phyloP scores from a whole-genome alignment of 768 basidiomycete species.

The Collybia sordida region DNA sequence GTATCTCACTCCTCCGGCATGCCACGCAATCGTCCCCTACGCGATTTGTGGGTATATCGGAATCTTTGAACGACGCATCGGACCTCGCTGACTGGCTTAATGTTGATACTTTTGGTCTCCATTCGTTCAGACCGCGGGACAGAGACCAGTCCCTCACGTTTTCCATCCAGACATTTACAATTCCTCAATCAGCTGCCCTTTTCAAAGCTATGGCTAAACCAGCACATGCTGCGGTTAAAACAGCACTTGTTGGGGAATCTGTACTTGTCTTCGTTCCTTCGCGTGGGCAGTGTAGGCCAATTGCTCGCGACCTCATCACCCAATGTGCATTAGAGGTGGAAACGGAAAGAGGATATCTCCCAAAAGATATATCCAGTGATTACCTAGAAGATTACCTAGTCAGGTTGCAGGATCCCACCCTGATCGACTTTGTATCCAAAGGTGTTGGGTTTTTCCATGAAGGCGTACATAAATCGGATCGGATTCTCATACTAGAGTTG shows the following conservation, averaged over 20 bases:
- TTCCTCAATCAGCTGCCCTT: conserved; percentile 82
- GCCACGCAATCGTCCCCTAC: conserved; percentile 60
- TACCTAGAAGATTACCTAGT: conserved; percentile 58
- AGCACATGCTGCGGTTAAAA: conserved; percentile 71
- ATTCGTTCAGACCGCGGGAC: conserved; percentile 79
- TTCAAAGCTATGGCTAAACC: conserved; percentile 94
- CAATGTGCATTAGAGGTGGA: conserved; percentile 79
- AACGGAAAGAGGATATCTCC: conserved; percentile 67
- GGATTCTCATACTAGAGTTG: conserved; percentile 72
- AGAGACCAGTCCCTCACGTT: conserved; percentile 77
- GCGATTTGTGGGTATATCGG: conserved; percentile 76
- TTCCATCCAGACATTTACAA: conserved; percentile 75
- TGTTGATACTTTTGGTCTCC: conserved; percentile 59
- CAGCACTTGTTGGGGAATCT: conserved; percentile 40
- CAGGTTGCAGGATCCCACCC: conserved; percentile 57
- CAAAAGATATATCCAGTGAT: conserved; percentile 45
- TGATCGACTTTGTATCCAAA: conserved; percentile 74
- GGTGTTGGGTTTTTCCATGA: conserved; percentile 88
- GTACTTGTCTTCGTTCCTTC: conserved; percentile 90
- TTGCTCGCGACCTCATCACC: conserved; percentile 85
- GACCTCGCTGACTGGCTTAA: conserved; percentile 85
- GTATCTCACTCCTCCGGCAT: conserved; percentile 68
- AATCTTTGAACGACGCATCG: conserved; percentile 76
- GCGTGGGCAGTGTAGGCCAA: conserved; percentile 65
- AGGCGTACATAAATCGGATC: conserved; percentile 67